A percentile compares a stretch with the other conserved stretches of the same genome.
Conservation (phyloP, 139 green algal genomes). For the Auxenochlorella pyrenoidosa region DNA sequence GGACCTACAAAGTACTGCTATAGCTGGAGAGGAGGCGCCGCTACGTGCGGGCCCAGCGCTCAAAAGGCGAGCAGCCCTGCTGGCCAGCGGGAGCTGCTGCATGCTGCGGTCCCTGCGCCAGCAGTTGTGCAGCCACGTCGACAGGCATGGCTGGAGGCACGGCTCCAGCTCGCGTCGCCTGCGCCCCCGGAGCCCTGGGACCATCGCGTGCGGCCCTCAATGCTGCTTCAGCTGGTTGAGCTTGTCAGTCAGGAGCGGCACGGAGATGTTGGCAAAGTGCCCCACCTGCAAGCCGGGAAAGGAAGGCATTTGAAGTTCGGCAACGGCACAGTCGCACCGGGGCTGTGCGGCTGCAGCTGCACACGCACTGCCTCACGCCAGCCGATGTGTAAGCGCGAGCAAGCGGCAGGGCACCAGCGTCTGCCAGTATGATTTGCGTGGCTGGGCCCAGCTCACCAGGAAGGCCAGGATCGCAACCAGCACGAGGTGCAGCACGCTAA, state of each 20-base stretch:
- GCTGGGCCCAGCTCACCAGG: slow-evolving; percentile 44
- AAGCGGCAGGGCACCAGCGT: background rate
- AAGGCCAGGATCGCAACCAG: slow-evolving; percentile 63
- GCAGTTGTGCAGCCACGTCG: no score
- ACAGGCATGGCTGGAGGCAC: no score
- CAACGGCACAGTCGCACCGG: no score
- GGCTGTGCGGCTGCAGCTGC: no score
- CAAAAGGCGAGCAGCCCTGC: background rate
- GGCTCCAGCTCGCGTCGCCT: background rate
- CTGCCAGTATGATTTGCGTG: background rate
- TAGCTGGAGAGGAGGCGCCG: no score
- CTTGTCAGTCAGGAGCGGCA: slow-evolving; percentile 21
- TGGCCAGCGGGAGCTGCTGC: background rate
- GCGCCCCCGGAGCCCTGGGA: background rate
- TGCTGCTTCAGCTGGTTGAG: background rate
- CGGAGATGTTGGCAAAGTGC: background rate
- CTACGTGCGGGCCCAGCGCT: no score
- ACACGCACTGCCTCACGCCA: no score
- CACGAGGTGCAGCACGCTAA: slow-evolving; percentile 54
- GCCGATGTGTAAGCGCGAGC: no score
- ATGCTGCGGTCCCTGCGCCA: no score
- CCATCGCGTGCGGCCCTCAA: background rate
- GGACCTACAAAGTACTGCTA: no score
- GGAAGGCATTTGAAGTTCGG: background rate
- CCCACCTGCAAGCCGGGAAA: background rate